Base-by-base conservation (phyloP, 805 yeast species). In the Spathaspora arborariae region DNA sequence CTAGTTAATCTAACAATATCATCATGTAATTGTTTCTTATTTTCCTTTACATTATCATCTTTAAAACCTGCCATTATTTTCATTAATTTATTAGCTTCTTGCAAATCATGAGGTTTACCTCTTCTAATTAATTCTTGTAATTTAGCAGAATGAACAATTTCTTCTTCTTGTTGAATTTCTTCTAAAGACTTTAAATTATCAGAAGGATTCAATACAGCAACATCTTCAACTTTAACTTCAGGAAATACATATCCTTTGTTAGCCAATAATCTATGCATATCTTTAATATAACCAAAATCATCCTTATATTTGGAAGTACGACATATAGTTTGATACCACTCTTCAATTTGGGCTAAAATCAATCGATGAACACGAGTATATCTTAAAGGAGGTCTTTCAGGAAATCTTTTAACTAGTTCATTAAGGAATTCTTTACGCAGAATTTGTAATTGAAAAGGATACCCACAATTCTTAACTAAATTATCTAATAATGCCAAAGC, bases 11-110 rank as follows among this genome's bases (percentile, higher is more conserved):
- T 84, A 41, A 86, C 88, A 45, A 94, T 74, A 59, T 94, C 98
- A 52, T 85, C 88, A 27, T 84, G 82, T 27, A 91, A 85, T 56
- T 86, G 81, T 47, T 86, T 88, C 59, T 81, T 82, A 53, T 89
- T 86, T 56, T 84, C 87, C 45, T 81, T 80, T 16, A 78, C 71
- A 50, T 82, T 80, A 62, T 90, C 96, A 58, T 87, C 89, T 64
- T 87, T 87, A 73, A 89, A 94, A 5, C 99, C 99, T 4, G 98
- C 96, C 97, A 94, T 90, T 55, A 94, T 82, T 64, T 92, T 90
- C 99, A 94, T 94, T 65, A 94, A 77, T 56, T 87, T 88, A 66
- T 94, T 94, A 39, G 99, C 99, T 66, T 94, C 99, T 57, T 85
- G 88, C 60, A 94, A 78, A 68, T 94, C 99, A 52, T 84, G 87